phyloP scores from a whole-genome alignment of 2,329 filamentous ascomycete species.

The Ophiocordyceps unilateralis region DNA sequence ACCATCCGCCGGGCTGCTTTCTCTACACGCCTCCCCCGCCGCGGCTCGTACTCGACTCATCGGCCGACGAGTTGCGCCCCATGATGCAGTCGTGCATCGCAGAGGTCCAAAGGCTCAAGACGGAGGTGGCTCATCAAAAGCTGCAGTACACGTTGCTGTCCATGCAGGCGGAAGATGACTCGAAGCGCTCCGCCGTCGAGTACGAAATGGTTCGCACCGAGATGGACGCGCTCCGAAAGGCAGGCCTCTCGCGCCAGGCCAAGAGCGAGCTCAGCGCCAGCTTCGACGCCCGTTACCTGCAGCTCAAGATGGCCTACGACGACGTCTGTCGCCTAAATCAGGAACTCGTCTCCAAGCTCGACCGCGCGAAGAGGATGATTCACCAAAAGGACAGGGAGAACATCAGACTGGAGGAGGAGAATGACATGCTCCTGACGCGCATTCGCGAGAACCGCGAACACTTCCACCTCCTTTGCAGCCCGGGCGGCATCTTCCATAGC shows the following conservation, averaged over 20 bases:
- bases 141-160: constrained; percentile 73
- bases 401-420: constrained; percentile 54
- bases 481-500: constrained; percentile 49
- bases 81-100: constrained; percentile 37
- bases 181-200: constrained; percentile 77
- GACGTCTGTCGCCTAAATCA: constrained; percentile 49
- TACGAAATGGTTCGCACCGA: constrained; percentile 82
- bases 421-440: constrained; percentile 58
- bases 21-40: constrained; percentile 29
- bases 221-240: constrained; percentile 64
- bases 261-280: constrained; percentile 33
- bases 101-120: constrained; percentile 48
- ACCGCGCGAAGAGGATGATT: constrained; percentile 61
- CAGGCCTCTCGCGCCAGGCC: constrained; percentile 50
- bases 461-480: constrained; percentile 61
- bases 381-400: constrained; percentile 63
- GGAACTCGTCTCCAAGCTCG: constrained; percentile 44
- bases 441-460: constrained; percentile 85
- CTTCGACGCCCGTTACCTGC: constrained; percentile 35
- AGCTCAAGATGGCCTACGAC: constrained; percentile 51
- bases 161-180: constrained; percentile 69
- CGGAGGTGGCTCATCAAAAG: constrained; percentile 78
- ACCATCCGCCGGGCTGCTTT: constrained; percentile 8
- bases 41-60: constrained; percentile 33
- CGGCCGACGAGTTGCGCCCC: constrained; percentile 35